A percentile compares a stretch with the other conserved stretches of the same genome.
Evolutionary conservation across 768 basidiomycete genomes (phyloP).

Genomic region (Kwoniella dejecticola): DNA sequence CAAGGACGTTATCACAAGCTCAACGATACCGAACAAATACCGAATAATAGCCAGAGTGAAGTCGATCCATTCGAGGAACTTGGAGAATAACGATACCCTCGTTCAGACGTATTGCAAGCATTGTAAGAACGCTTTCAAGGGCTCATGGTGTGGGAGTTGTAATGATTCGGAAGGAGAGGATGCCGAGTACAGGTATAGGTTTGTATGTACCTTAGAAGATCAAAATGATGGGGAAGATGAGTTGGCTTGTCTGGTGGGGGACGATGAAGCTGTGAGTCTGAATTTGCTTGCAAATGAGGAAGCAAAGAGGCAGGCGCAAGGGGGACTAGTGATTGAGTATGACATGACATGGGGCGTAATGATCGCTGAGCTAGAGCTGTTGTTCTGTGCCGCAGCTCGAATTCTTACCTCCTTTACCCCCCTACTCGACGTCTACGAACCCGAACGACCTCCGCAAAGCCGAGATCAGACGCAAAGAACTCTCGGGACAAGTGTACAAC

Average conservation of each 20-base stretch:
- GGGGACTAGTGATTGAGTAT: too few species aligned
- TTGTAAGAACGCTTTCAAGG: slow-evolving; percentile 27
- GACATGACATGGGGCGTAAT: too few species aligned
- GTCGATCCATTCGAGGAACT: slow-evolving; percentile 20
- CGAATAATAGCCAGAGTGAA: slow-evolving; percentile 35
- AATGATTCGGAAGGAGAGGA: slow-evolving; percentile 28
- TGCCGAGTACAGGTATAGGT: slow-evolving; percentile 41
- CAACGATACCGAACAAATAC: slow-evolving; percentile 34
- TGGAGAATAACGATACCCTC: slow-evolving; percentile 4
- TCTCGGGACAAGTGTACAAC: slow-evolving; percentile 12
- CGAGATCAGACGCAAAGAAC: slow-evolving; percentile 5
- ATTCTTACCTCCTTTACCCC: slow-evolving; percentile 42
- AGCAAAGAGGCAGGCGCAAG: too few species aligned
- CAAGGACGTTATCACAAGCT: slow-evolving; percentile 25
- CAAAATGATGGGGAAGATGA: background rate
- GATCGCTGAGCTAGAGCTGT: too few species aligned
- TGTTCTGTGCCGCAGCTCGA: slow-evolving; percentile 16
- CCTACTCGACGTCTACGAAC: slow-evolving; percentile 16
- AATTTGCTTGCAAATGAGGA: too few species aligned
- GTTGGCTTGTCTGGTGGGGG: slow-evolving; percentile 31
- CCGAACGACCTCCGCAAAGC: slow-evolving; percentile 32
- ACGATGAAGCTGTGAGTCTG: slow-evolving; percentile 36
- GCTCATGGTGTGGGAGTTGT: slow-evolving; percentile 33
- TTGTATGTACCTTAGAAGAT: slow-evolving; percentile 31
- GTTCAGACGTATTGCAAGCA: slow-evolving; percentile 31